phyloP scores from a whole-genome alignment of 805 yeast species.

The Suhomyces sp. region DNA sequence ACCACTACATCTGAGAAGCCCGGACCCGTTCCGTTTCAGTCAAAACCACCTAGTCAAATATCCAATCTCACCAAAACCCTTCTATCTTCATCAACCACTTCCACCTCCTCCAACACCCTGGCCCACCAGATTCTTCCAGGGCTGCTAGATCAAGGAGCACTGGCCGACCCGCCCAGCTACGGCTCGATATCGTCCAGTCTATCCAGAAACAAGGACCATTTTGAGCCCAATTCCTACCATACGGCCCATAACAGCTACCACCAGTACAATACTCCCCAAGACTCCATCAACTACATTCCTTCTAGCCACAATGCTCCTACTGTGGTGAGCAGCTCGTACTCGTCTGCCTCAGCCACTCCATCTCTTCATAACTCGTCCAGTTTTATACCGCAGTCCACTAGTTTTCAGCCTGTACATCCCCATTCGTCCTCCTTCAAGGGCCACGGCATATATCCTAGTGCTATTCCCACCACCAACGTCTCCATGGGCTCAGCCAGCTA shows the following conservation, averaged over 20 bases:
- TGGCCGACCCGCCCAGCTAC: slow-evolving; percentile 15
- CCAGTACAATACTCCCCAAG: slow-evolving; percentile 9
- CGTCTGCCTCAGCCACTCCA: slow-evolving; percentile 39
- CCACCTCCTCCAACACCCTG: slow-evolving; percentile 4
- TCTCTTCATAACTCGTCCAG: slow-evolving; percentile 11
- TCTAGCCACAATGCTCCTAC: slow-evolving; percentile 46
- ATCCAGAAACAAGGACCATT: slow-evolving; percentile 4
- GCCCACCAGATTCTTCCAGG: slow-evolving; percentile 2
- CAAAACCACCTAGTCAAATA: slow-evolving; percentile 9
- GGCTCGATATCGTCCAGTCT: slow-evolving; percentile 12
- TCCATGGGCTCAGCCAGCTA: slow-evolving; percentile 45
- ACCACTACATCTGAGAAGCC: slow-evolving; percentile 5
- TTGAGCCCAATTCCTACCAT: slow-evolving; percentile 6
- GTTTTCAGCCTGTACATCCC: slow-evolving; percentile 4
- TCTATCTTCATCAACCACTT: slow-evolving; percentile 16
- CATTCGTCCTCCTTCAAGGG: slow-evolving; percentile 5
- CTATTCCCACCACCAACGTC: slow-evolving; percentile 54
- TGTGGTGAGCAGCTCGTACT: slow-evolving; percentile 41
- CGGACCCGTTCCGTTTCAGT: slow-evolving; percentile 1
- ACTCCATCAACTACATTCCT: slow-evolving; percentile 32
- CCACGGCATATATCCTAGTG: slow-evolving; percentile 23
- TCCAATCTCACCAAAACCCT: slow-evolving; percentile 36
- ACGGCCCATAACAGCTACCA: slow-evolving; percentile 5
- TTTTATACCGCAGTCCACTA: slow-evolving; percentile 5
- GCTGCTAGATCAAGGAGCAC: background rate